Base-by-base conservation (phyloP, 768 basidiomycete genomes). In the Filobasidium wieringae region DNA sequence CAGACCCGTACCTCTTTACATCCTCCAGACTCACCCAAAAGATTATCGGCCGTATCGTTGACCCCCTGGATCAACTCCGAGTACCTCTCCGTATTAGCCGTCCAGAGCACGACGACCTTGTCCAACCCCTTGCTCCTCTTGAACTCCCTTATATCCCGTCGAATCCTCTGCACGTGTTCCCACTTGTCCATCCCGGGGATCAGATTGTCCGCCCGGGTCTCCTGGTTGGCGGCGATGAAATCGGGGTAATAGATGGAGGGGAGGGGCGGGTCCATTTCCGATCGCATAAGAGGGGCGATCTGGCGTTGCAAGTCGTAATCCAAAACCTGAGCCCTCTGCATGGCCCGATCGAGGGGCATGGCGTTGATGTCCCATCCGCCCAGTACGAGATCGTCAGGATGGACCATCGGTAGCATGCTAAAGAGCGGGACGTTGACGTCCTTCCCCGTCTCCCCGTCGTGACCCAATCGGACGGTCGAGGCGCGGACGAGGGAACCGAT, bases 351-450 rank as follows among this genome's bases (percentile, higher is more conserved):
- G 77, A 99, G 81, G 39, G 82, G 74, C 36, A 82, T 40, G 40
- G 84, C 81, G 40, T 91, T 95, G 69, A 99, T 97, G 69, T 99
- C 95, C 95, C 93, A 99, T 19, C 95, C 93, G 50, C 95, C 89
- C 62, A 97, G 82, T 64, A 95, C 88, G 68, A 96, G 84, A 76
- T 96, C 95, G 70, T 95, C 92, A 51, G 93, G 93, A 77, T 97
- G 91, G 49, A 92, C 90, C 88, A 93, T 95, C 49, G 92, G 92
- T 40, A 95, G 80, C 61, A 96, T 82, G 68, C 93, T 91, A 9
- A 84, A 87, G 68, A 97, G 77, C 17, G 95, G 95, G 61, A 93
- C 84, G 68, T 91, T 80, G 64, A 97, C 82, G 68, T 97, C 95
- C 76, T 89, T 88, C 65, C 86, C 86, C 2, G 84, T 83, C 30